These are phyloP conservation scores for Carpinus fangiana DNA, from an alignment of 306 rosid species.

Conservation along the genomic window DNA sequence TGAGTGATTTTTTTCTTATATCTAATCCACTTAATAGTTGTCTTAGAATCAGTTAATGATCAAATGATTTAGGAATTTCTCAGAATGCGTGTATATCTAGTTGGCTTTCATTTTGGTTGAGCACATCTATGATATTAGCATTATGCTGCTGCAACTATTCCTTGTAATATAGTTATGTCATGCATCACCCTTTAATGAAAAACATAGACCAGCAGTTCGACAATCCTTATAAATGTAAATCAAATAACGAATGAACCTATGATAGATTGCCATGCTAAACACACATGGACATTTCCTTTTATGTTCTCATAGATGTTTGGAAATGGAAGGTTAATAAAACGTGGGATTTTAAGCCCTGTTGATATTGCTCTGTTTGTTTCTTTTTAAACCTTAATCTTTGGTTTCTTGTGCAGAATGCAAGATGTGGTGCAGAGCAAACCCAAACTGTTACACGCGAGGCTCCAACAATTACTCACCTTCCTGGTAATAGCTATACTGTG, in stretches of 20 bases:
- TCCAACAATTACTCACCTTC: constrained; percentile 92
- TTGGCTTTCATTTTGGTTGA: background rate
- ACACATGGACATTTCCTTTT: background rate
- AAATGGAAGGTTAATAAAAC: background rate
- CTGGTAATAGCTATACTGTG: constrained; percentile 54
- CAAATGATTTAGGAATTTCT: background rate
- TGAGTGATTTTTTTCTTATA: background rate
- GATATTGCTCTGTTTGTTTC: background rate
- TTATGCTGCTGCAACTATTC: background rate
- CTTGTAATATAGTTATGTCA: background rate
- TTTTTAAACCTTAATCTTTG: background rate
- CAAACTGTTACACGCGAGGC: constrained; percentile 83
- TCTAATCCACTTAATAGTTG: background rate
- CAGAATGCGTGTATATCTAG: background rate
- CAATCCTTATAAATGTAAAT: background rate
- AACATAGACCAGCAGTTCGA: background rate
- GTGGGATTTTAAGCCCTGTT: background rate
- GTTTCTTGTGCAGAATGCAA: constrained; percentile 64
- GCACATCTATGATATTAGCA: background rate
- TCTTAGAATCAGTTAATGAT: background rate
- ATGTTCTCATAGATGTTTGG: background rate
- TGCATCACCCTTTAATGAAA: background rate
- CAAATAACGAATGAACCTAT: background rate
- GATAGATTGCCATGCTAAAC: background rate
- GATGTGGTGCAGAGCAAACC: constrained; percentile 86